Conservation (phyloP, 2,329 filamentous ascomycete genomes). For the Penicillium psychrosexuale region DNA sequence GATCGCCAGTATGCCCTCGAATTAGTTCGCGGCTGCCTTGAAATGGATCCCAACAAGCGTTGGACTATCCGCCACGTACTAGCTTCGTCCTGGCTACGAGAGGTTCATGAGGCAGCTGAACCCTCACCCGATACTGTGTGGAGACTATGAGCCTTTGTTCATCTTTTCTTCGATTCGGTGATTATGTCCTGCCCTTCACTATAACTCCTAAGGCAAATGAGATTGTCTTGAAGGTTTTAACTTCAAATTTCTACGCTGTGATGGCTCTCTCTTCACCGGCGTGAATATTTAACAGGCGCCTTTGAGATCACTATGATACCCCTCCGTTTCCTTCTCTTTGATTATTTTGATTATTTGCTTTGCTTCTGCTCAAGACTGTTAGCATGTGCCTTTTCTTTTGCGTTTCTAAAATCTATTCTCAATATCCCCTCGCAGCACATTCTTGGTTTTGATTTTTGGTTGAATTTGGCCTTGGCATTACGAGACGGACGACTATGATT, state of each 20-base stretch:
- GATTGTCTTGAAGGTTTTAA: conserved; percentile 6
- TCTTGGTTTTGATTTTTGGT: neutral
- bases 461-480: conserved; percentile 1
- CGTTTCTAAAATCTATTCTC: neutral
- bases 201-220: neutral
- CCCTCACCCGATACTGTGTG: conserved; percentile 32
- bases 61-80: conserved; percentile 59
- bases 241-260: neutral
- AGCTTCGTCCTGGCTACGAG: conserved; percentile 54
- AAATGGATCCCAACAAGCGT: conserved; percentile 53
- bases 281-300: conserved; percentile 23
- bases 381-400: neutral
- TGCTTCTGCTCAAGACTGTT: neutral
- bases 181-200: neutral
- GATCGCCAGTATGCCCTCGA: conserved; percentile 53
- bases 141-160: conserved; percentile 33
- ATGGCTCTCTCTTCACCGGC: conserved; percentile 7
- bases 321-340: conserved; percentile 16
- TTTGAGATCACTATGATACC: conserved; percentile 32
- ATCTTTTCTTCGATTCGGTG: neutral
- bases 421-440: conserved; percentile 4
- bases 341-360: neutral
- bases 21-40: conserved; percentile 59
- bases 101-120: conserved; percentile 33
- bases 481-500: conserved; percentile 11